Base-by-base conservation (phyloP, 257 asterid genomes). In the Lithospermum erythrorhizon region DNA sequence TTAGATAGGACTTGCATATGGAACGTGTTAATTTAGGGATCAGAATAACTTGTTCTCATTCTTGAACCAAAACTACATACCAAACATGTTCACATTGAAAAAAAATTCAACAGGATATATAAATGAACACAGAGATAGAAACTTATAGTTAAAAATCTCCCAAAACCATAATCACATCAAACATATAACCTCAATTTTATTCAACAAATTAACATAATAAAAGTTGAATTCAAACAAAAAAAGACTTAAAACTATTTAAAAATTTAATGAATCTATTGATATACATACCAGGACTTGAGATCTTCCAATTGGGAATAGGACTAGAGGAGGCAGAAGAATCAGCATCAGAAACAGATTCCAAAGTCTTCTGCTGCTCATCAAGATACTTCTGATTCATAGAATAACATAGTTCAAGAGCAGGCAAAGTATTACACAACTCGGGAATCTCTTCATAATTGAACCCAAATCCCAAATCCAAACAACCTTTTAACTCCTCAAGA, bases 351-450 rank as follows among this genome's bases (percentile, higher is more conserved):
- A 68, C 17, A 27, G 66, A 52, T 19, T 72, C 72, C 0, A 69
- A 66, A 32, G 58, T 27, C 63, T 66, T 69, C 17, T 72, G 81
- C 2, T 35, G 45, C 11, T 76, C 81, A 64, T 76, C 81, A 53
- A 59, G 67, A 41, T 69, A 76, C 76, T 73, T 76, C 29, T 76
- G 82, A 60, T 64, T 76, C 78, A 76, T 73, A 21, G 78, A 76
- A 63, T 76, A 76, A 60, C 82, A 76, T 30, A 76, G 82, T 60
- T 76, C 82, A 70, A 73, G 82, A 35, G 82, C 82, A 27, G 82
- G 82, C 57, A 76, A 61, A 57, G 82, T 76, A 16, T 76, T 76
- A 53, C 82, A 76, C 48, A 76, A 78, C 68, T 76, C 82, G 9
- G 82, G 82, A 59, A 76, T 76, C 64, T 76, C 82, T 6, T 76